phyloP scores from a whole-genome alignment of 345 rosid genomes.

The Syzygium aqueum region DNA sequence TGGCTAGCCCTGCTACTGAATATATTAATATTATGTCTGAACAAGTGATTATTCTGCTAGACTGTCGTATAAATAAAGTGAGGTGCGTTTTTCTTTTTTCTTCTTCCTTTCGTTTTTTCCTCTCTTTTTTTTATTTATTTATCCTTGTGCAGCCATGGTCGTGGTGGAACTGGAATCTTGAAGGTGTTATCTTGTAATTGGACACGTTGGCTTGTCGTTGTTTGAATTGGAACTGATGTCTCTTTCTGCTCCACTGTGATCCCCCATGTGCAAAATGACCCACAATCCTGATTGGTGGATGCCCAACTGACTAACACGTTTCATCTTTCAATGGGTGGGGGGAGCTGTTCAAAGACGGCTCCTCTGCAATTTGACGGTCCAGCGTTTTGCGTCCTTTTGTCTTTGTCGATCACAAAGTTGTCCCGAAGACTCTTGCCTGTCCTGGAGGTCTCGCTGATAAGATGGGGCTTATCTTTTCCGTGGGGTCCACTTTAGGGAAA shows the following conservation, averaged over 20 bases:
- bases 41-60: slow-evolving; percentile 1
- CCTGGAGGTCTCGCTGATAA: not conserved
- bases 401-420: not conserved
- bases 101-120: not conserved
- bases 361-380: slow-evolving; percentile 4
- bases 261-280: not conserved
- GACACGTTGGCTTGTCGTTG: not conserved
- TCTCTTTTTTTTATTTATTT: not conserved
- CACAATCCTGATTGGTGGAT: not conserved
- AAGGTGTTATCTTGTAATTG: not conserved
- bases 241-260: not conserved
- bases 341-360: slow-evolving; percentile 13
- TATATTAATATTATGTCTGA: not conserved
- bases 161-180: not conserved
- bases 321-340: not conserved
- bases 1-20: not conserved
- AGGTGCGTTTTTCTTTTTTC: not conserved
- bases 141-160: not conserved
- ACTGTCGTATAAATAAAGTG: slow-evolving; percentile 29
- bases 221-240: slow-evolving; percentile 8
- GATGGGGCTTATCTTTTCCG: slow-evolving; percentile 20
- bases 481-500: not conserved
- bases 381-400: not conserved
- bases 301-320: slow-evolving; percentile 4
- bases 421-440: not conserved